Base-by-base conservation (phyloP, 1,284 basidiomycete genomes). In the Pseudomicrostroma phylloplanum region DNA sequence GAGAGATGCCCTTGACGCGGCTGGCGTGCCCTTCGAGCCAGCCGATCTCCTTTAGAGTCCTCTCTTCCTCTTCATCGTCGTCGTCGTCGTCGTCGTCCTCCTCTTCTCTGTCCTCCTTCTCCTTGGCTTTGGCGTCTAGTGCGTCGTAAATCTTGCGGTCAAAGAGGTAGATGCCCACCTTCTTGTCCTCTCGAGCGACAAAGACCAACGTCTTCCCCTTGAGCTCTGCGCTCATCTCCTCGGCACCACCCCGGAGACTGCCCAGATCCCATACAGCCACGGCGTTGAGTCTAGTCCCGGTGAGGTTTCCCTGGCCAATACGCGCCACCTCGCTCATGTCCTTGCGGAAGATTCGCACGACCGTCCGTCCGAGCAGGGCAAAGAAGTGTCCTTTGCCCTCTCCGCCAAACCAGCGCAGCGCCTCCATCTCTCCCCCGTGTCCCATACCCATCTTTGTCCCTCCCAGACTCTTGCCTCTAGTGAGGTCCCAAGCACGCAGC, bases 401-500 rank as follows among this genome's bases (percentile, higher is more conserved):
- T 19, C 51, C 51, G 7, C 46, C 46, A 19, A 54, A 54, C 51
- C 51, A 54, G 17, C 17, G 17, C 8, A 54, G 51, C 51, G 19
- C 13, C 25, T 54, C 4, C 74, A 60, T 41, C 53, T 53, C 0
- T 73, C 74, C 12, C 21, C n/a, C 4, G 71, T 69, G 49, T 73
- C 69, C 74, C 74, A 77, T 67, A 58, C 72, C 73, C 55, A 77
- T 74, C 74, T 92, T 91, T 41, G 88, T 89, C 74, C 90, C 92
- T 3, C 91, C 91, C 13, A 87, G 87, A 1, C 90, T 90, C 76
- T 89, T 89, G 1, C 92, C 94, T 55, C 92, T 84, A 90, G 96
- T 96, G 26, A 98, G 82, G 82, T 98, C 94, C 94, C 94, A 98
- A 92, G 97, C 94, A 57, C 92, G 85, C 63, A 97, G 79, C 8